These are phyloP conservation scores for Camellia sinensis DNA, from an alignment of 148 eudicot genomes.

Conservation along the genomic window DNA sequence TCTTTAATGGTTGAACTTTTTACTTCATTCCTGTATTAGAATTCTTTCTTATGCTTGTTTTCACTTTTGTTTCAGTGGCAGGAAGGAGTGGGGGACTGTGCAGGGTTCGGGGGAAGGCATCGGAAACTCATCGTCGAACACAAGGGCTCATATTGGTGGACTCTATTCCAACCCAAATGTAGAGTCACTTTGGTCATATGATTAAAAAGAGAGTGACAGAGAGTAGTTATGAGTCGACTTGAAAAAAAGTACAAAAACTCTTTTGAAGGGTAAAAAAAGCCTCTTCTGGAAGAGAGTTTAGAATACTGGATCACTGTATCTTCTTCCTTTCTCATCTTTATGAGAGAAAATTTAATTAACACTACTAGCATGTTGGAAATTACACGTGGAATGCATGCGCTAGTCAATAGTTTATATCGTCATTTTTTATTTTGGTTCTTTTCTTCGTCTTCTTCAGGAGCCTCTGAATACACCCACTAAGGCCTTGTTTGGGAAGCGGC, in stretches of 20 bases:
- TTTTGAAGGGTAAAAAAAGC: constrained; percentile 30
- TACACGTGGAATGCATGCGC: constrained; percentile 47
- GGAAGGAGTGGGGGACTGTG: constrained; percentile 62
- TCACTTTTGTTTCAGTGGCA: constrained; percentile 28
- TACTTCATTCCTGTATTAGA: background rate
- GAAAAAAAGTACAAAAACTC: constrained; percentile 19
- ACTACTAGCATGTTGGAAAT: constrained; percentile 36
- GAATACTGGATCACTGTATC: constrained; percentile 56
- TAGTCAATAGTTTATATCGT: constrained; percentile 19
- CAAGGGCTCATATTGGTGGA: constrained; percentile 58
- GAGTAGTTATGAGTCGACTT: constrained; percentile 22
- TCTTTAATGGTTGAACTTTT: background rate
- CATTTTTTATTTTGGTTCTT: background rate
- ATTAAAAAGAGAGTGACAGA: background rate
- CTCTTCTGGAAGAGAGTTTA: constrained; percentile 52
- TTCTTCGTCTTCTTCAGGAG: background rate
- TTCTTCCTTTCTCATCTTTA: constrained; percentile 43
- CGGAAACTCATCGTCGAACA: constrained; percentile 45
- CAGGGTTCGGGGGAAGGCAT: constrained; percentile 46
- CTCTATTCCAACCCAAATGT: constrained; percentile 74
- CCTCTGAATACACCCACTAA: background rate
- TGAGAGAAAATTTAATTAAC: constrained; percentile 51
- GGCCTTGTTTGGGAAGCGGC: too few species aligned
- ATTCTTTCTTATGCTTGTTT: background rate
- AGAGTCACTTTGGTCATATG: constrained; percentile 73